These are phyloP conservation scores for Pharnaceum exiguum DNA, from an alignment of 148 eudicot genomes.

Conservation along the genomic window DNA sequence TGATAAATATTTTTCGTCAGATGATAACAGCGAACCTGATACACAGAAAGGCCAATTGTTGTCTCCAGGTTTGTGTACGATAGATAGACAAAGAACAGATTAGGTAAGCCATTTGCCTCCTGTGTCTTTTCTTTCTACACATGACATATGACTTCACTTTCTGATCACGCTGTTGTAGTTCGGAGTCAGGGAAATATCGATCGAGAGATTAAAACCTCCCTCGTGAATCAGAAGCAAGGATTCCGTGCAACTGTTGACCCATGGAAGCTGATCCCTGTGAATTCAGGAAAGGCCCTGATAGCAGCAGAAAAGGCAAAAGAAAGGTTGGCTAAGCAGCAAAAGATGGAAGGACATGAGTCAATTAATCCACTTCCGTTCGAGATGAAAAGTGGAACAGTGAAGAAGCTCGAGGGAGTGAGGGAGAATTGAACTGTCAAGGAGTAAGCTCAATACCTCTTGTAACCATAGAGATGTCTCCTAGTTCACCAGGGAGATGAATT, in stretches of 20 bases:
- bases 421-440: slow-evolving; percentile 17
- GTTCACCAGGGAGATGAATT: slow-evolving; percentile 50
- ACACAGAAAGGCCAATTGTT: slow-evolving; percentile 44
- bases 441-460: slow-evolving; percentile 32
- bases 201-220: slow-evolving; percentile 37
- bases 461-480: slow-evolving; percentile 22
- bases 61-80: slow-evolving; percentile 46
- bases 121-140: neutral
- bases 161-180: slow-evolving; percentile 2
- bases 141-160: neutral
- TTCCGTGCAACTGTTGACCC: slow-evolving; percentile 77
- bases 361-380: slow-evolving; percentile 79
- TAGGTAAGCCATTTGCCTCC: slow-evolving; percentile 30
- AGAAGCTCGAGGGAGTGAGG: slow-evolving; percentile 31
- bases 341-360: slow-evolving; percentile 26
- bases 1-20: slow-evolving; percentile 79
- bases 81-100: slow-evolving; percentile 28
- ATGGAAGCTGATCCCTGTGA: slow-evolving; percentile 82
- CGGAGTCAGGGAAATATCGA: slow-evolving; percentile 67
- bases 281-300: slow-evolving; percentile 61
- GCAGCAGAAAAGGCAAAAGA: slow-evolving; percentile 75
- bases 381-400: slow-evolving; percentile 56
- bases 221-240: slow-evolving; percentile 44
- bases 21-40: slow-evolving; percentile 57
- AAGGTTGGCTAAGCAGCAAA: slow-evolving; percentile 45